A percentile compares a stretch with the other conserved stretches of the same genome.
Evolutionary conservation across 2,329 filamentous ascomycete species (phyloP).

Genomic region (Botrytis galanthina): DNA sequence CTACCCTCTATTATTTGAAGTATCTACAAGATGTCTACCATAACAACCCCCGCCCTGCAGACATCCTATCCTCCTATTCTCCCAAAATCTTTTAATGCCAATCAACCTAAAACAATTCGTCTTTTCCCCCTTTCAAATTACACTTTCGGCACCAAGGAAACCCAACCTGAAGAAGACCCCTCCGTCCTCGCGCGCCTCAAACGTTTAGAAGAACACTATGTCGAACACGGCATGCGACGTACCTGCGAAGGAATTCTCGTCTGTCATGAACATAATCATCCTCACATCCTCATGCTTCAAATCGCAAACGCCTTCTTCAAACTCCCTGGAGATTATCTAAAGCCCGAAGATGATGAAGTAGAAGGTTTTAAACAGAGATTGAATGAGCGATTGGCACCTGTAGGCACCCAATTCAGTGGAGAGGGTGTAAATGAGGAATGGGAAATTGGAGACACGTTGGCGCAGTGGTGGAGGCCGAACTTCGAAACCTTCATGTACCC

Average conservation of each 20-base stretch:
- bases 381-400: conserved; percentile 89
- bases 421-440: conserved; percentile 90
- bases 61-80: conserved; percentile 76
- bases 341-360: conserved; percentile 84
- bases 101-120: conserved; percentile 85
- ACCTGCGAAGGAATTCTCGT: conserved; percentile 97
- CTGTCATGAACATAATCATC: conserved; percentile 98
- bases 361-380: conserved; percentile 91
- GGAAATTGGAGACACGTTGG: conserved; percentile 91
- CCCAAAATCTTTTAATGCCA: conserved; percentile 80
- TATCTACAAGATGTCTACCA: conserved; percentile 70
- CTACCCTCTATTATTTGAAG: not conserved
- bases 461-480: conserved; percentile 98
- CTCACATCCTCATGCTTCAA: conserved; percentile 97
- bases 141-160: conserved; percentile 98
- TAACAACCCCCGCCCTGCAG: conserved; percentile 72
- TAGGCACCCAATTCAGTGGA: conserved; percentile 76
- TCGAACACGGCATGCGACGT: conserved; percentile 88
- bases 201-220: conserved; percentile 93
- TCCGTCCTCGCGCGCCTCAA: conserved; percentile 90
- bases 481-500: conserved; percentile 99
- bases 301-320: conserved; percentile 99
- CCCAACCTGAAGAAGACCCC: conserved; percentile 94
- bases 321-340: conserved; percentile 91
- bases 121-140: conserved; percentile 97